Conservation (phyloP, 2,329 filamentous ascomycete genomes). For the Epicoccum sorghinum region DNA sequence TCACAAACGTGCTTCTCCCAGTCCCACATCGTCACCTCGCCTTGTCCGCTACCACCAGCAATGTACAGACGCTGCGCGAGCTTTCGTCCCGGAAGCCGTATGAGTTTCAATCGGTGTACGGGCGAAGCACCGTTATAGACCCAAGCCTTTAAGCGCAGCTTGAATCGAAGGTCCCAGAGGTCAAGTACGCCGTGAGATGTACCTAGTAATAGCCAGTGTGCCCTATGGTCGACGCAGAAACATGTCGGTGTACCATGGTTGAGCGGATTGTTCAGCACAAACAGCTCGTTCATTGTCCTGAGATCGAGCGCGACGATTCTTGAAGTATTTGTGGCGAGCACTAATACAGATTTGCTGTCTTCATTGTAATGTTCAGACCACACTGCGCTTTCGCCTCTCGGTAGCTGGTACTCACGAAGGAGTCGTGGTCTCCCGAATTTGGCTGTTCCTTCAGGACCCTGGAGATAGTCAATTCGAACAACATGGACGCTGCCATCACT, state of each 20-base stretch:
- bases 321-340: constrained; percentile 86
- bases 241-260: constrained; percentile 91
- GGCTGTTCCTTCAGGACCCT: constrained; percentile 58
- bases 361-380: constrained; percentile 93
- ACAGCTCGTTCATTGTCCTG: constrained; percentile 82
- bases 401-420: constrained; percentile 77
- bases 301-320: constrained; percentile 85
- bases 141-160: constrained; percentile 85
- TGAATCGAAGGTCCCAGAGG: constrained; percentile 97
- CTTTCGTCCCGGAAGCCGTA: constrained; percentile 65
- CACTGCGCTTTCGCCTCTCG: constrained; percentile 74
- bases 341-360: constrained; percentile 79
- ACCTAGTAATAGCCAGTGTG: constrained; percentile 89
- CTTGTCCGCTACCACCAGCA: constrained; percentile 82
- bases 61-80: constrained; percentile 82
- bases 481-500: constrained; percentile 84
- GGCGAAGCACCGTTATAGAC: constrained; percentile 80
- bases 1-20: constrained; percentile 87
- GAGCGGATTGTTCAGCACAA: constrained; percentile 81
- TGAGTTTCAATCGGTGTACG: constrained; percentile 72
- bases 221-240: constrained; percentile 84
- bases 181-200: constrained; percentile 93
- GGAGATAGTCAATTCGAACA: constrained; percentile 76
- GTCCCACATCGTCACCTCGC: constrained; percentile 95
- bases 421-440: constrained; percentile 80